These are phyloP conservation scores for Colletotrichum godetiae DNA, from an alignment of 2,329 filamentous ascomycete genomes.

Conservation along the genomic window DNA sequence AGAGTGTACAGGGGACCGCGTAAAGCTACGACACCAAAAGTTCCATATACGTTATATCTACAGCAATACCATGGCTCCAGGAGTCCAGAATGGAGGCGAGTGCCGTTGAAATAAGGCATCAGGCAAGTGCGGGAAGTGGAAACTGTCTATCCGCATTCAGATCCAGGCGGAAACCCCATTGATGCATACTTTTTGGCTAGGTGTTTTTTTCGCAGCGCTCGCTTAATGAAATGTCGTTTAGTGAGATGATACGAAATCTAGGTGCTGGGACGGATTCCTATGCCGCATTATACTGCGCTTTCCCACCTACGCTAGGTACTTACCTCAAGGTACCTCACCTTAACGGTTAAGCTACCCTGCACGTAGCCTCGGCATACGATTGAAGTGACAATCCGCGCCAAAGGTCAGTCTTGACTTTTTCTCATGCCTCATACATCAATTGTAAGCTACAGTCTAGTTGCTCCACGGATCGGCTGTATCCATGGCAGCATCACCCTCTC, in stretches of 20 bases:
- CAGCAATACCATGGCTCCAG: background rate
- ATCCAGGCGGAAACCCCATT: background rate
- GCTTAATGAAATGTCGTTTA: background rate
- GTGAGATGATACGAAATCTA: background rate
- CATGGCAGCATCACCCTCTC: slow-evolving; percentile 4
- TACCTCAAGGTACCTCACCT: no score
- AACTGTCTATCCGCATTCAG: background rate
- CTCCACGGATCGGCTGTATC: background rate
- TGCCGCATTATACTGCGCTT: no score
- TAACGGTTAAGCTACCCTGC: background rate
- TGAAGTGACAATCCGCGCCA: background rate
- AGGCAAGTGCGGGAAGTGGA: background rate
- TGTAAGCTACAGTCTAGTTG: background rate
- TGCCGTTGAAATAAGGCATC: background rate
- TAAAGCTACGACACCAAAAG: background rate
- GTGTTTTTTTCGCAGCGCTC: background rate
- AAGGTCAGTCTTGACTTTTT: background rate
- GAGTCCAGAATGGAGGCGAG: background rate
- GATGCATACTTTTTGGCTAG: background rate
- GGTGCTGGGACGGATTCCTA: background rate
- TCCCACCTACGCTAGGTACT: no score
- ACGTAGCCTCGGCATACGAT: background rate
- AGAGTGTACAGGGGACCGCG: background rate
- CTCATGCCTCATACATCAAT: background rate
- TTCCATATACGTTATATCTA: background rate